A percentile compares a stretch with the other conserved stretches of the same genome.
These are phyloP conservation scores for Trematosphaeria pertusa DNA, from an alignment of 2,329 filamentous ascomycete species.

Conservation along the genomic window DNA sequence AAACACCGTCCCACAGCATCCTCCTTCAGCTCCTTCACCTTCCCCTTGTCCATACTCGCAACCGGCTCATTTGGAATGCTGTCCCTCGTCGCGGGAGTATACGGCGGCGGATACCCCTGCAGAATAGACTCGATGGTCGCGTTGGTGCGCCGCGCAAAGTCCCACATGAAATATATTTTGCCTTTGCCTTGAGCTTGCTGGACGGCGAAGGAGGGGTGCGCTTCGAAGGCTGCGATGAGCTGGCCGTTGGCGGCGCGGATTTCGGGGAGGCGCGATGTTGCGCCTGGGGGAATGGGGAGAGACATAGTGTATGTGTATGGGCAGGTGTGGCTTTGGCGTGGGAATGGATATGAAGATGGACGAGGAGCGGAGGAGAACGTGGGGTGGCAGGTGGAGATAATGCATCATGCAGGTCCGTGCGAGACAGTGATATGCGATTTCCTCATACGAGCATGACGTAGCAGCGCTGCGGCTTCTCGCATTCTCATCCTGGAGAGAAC, in stretches of 20 bases:
- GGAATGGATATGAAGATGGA: not conserved
- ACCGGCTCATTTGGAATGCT: slow-evolving; percentile 10
- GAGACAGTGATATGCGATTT: too few relatives aligned
- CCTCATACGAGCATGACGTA: too few relatives aligned
- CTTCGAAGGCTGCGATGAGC: slow-evolving; percentile 19
- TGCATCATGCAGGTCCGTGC: not conserved
- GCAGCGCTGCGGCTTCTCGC: too few relatives aligned
- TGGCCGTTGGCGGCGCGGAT: slow-evolving; percentile 11
- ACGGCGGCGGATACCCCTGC: slow-evolving; percentile 12
- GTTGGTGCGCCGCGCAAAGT: slow-evolving; percentile 20
- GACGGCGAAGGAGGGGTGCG: slow-evolving; percentile 16
- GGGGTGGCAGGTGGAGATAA: not conserved
- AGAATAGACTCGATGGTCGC: slow-evolving; percentile 21
- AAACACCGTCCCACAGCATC: slow-evolving; percentile 21
- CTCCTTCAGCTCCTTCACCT: slow-evolving; percentile 15
- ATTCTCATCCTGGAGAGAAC: too few relatives aligned
- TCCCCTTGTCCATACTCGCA: slow-evolving; percentile 11
- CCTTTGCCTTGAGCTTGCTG: slow-evolving; percentile 14
- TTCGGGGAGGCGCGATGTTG: slow-evolving; percentile 7
- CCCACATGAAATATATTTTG: slow-evolving; percentile 25
- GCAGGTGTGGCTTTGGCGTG: too few relatives aligned
- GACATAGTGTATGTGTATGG: too few relatives aligned
- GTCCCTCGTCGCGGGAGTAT: slow-evolving; percentile 15
- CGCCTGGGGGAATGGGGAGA: slow-evolving; percentile 2
- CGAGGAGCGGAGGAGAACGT: not conserved